Conservation (phyloP, 2,329 filamentous ascomycete species). For the Thielaviopsis ethacetica region DNA sequence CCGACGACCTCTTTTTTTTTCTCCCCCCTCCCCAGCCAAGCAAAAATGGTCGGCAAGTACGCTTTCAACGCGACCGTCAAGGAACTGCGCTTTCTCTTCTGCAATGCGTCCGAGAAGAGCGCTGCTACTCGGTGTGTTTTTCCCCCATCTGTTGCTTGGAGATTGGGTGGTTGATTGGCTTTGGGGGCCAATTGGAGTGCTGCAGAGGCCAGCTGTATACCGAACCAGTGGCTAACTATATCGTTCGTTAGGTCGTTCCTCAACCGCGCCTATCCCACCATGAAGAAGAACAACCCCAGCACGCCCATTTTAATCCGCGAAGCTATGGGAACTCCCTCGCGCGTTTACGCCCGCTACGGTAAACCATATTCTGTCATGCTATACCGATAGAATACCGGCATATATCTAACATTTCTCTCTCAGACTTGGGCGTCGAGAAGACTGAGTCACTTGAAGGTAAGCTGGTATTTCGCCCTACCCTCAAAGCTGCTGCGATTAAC, state of each 20-base stretch:
- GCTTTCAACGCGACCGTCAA: conserved; percentile 76
- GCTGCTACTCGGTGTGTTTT: conserved; percentile 58
- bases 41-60: conserved; percentile 74
- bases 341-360: conserved; percentile 90
- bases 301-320: conserved; percentile 91
- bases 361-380: conserved; percentile 17
- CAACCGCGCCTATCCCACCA: conserved; percentile 80
- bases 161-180: neutral
- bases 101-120: conserved; percentile 84
- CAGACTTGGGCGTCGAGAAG: conserved; percentile 41
- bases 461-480: conserved; percentile 15
- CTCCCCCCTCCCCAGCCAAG: neutral
- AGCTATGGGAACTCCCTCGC: conserved; percentile 67
- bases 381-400: neutral
- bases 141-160: neutral
- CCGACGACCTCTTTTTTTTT: neutral
- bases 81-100: conserved; percentile 95
- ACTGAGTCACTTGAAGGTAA: conserved; percentile 36
- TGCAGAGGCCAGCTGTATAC: too few species aligned
- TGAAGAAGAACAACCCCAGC: conserved; percentile 98
- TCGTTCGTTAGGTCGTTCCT: conserved; percentile 59
- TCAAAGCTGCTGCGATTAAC: conserved; percentile 12
- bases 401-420: neutral
- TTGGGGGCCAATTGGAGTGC: neutral
- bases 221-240: neutral